A percentile compares a stretch with the other conserved stretches of the same genome.
Conservation (phyloP, 2,329 filamentous ascomycete species). For the Stachybotrys echinatus region DNA sequence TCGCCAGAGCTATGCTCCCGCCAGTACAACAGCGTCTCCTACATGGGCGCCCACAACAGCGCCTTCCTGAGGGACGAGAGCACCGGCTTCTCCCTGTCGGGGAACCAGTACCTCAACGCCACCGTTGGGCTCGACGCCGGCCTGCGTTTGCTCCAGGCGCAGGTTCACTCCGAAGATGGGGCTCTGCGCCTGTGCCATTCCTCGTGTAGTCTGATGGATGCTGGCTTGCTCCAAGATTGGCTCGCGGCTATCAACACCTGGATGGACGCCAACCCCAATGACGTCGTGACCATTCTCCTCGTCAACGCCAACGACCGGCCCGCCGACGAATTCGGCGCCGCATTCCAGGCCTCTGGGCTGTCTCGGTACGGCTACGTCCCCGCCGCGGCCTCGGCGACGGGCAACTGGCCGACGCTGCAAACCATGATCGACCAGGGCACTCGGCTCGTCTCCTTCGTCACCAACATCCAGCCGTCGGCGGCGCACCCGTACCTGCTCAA, state of each 20-base stretch:
- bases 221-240: conserved; percentile 61
- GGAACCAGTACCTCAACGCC: conserved; percentile 71
- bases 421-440: conserved; percentile 59
- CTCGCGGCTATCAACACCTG: conserved; percentile 58
- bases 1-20: conserved; percentile 67
- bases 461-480: conserved; percentile 39
- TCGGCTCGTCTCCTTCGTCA: conserved; percentile 65
- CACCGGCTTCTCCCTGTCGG: conserved; percentile 57
- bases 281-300: conserved; percentile 69
- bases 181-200: conserved; percentile 67
- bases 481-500: conserved; percentile 53
- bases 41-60: conserved; percentile 72
- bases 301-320: conserved; percentile 62
- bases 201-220: conserved; percentile 62
- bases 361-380: conserved; percentile 56
- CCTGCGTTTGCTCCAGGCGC: conserved; percentile 64
- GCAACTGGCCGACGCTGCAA: conserved; percentile 67
- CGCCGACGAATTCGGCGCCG: conserved; percentile 46
- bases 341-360: conserved; percentile 55
- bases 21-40: conserved; percentile 69
- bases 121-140: conserved; percentile 66
- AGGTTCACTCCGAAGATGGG: conserved; percentile 59
- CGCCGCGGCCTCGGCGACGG: conserved; percentile 31
- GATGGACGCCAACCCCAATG: conserved; percentile 65
- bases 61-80: conserved; percentile 63